phyloP scores from a whole-genome alignment of 2,329 filamentous ascomycete species.

The Nigrospora osmanthi region DNA sequence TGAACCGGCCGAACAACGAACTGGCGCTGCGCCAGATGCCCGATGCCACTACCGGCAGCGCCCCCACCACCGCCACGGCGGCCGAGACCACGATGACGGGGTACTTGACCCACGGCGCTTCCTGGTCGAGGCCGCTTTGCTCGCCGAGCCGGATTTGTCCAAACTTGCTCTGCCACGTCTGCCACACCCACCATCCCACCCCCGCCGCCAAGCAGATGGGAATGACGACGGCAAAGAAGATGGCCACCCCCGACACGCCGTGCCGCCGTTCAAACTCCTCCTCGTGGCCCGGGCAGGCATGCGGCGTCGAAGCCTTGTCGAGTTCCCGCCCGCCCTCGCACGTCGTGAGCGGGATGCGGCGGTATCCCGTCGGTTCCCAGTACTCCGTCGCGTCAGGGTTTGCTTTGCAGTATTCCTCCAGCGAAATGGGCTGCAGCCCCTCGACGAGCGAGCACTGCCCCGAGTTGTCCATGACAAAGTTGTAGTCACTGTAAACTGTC shows the following conservation, averaged over 20 bases:
- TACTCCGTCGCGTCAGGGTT: conserved; percentile 69
- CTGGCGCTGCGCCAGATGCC: conserved; percentile 63
- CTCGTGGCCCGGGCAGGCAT: conserved; percentile 71
- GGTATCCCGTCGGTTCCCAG: conserved; percentile 80
- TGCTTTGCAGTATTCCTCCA: conserved; percentile 41
- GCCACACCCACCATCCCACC: conserved; percentile 78
- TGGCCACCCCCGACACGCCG: conserved; percentile 59
- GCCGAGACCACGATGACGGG: conserved; percentile 69
- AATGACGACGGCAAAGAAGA: conserved; percentile 80
- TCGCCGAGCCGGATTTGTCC: conserved; percentile 89
- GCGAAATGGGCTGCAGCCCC: conserved; percentile 56
- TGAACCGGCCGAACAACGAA: conserved; percentile 41
- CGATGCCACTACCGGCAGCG: conserved; percentile 62
- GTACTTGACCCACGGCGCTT: conserved; percentile 72
- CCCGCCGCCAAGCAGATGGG: conserved; percentile 65
- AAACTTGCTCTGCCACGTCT: conserved; percentile 81
- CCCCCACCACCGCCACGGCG: conserved; percentile 47
- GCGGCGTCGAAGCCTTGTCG: conserved; percentile 55
- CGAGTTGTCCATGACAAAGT: conserved; percentile 74
- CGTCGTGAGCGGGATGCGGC: conserved; percentile 81
- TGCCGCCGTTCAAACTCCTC: conserved; percentile 70
- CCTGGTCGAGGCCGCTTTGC: conserved; percentile 52
- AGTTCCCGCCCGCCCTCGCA: conserved; percentile 69
- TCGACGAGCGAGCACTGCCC: conserved; percentile 70
- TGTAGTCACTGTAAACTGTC: conserved; percentile 65